phyloP scores from a whole-genome alignment of 2,329 filamentous ascomycete species.

The Epichloe amarillans region DNA sequence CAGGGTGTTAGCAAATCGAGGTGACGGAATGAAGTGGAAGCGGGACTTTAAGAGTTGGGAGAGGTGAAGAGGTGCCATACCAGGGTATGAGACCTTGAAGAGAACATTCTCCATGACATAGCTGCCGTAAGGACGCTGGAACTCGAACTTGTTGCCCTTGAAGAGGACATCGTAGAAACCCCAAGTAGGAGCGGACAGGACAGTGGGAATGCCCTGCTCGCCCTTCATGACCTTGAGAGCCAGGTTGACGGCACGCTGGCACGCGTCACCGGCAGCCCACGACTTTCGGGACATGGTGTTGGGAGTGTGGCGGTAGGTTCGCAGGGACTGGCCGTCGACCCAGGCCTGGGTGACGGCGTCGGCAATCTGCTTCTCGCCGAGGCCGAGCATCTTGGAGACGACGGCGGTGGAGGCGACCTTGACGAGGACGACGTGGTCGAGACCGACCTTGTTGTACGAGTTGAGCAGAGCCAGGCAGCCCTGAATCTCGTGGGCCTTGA shows the following conservation, averaged over 20 bases:
- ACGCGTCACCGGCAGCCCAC: slow-evolving; percentile 96
- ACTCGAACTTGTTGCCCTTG: slow-evolving; percentile 89
- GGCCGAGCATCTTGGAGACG: slow-evolving; percentile 86
- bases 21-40: too few species aligned
- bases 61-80: slow-evolving; percentile 34
- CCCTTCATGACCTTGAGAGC: slow-evolving; percentile 84
- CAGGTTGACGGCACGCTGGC: slow-evolving; percentile 86
- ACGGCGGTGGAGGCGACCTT: slow-evolving; percentile 95
- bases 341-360: slow-evolving; percentile 95
- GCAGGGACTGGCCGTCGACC: slow-evolving; percentile 90
- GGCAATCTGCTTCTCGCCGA: slow-evolving; percentile 80
- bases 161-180: slow-evolving; percentile 98
- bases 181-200: slow-evolving; percentile 86
- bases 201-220: slow-evolving; percentile 80
- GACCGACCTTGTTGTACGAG: slow-evolving; percentile 95
- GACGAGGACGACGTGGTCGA: slow-evolving; percentile 95
- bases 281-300: slow-evolving; percentile 99
- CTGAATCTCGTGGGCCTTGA: slow-evolving; percentile 99
- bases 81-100: slow-evolving; percentile 98
- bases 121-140: slow-evolving; percentile 90
- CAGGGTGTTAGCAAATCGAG: background rate
- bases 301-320: slow-evolving; percentile 92
- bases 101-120: slow-evolving; percentile 99
- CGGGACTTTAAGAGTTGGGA: background rate
- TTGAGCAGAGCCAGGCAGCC: slow-evolving; percentile 93